Conservation (phyloP, 192 early-diverging fungal genomes). For the Paraglomus brasilianum region DNA sequence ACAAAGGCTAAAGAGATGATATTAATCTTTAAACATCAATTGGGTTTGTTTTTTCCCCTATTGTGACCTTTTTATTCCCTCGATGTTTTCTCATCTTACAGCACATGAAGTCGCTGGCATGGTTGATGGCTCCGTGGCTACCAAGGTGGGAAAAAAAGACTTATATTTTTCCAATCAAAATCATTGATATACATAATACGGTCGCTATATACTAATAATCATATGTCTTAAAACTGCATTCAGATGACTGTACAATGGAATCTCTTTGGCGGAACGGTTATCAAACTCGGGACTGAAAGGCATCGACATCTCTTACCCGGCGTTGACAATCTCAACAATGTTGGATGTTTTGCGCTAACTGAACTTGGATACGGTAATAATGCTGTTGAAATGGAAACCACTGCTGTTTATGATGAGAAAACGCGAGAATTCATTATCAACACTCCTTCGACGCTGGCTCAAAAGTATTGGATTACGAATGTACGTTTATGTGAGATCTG, state of each 20-base stretch:
- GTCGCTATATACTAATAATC: no score
- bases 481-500: constrained; percentile 36
- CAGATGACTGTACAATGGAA: constrained; percentile 61
- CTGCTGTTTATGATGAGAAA: constrained; percentile 51
- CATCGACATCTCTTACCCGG: constrained; percentile 63
- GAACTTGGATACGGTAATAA: constrained; percentile 83
- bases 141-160: constrained; percentile 54
- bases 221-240: not conserved
- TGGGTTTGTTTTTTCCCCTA: no score
- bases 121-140: constrained; percentile 70
- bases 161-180: no score
- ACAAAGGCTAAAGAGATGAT: not conserved
- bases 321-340: constrained; percentile 61
- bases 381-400: constrained; percentile 80
- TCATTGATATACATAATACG: no score
- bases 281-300: constrained; percentile 72
- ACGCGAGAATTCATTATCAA: constrained; percentile 74
- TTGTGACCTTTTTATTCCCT: no score
- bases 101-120: constrained; percentile 74
- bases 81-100: not conserved
- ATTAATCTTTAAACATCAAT: no score
- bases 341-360: constrained; percentile 77
- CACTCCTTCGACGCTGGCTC: constrained; percentile 66
- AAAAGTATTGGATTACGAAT: constrained; percentile 86
- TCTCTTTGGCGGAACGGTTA: constrained; percentile 67